Conservation (phyloP, 345 rosid genomes). For the Erucastrum elatum region DNA sequence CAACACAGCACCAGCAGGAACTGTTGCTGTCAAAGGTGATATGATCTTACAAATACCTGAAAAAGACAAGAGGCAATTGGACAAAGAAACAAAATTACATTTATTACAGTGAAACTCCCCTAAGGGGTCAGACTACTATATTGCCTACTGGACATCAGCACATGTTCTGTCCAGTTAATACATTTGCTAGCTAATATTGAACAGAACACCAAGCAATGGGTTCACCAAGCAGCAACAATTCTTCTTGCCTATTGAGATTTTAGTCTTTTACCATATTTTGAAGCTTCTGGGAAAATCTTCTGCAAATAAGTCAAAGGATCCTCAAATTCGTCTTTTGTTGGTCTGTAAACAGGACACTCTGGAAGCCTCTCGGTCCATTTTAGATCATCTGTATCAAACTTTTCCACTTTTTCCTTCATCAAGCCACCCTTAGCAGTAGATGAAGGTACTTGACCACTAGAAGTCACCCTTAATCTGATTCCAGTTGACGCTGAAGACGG, state of each 20-base stretch:
- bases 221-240: background rate
- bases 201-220: background rate
- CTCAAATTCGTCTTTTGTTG: slow-evolving; percentile 90
- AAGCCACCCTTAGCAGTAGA: slow-evolving; percentile 52
- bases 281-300: slow-evolving; percentile 93
- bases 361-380: slow-evolving; percentile 89
- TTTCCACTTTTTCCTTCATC: slow-evolving; percentile 66
- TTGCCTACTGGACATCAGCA: background rate
- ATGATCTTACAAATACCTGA: slow-evolving; percentile 94
- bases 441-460: slow-evolving; percentile 43
- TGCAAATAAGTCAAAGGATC: slow-evolving; percentile 92
- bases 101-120: background rate
- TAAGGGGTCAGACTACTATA: background rate
- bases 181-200: background rate
- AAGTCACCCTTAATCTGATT: slow-evolving; percentile 57
- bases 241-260: slow-evolving; percentile 5
- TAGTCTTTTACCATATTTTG: slow-evolving; percentile 67
- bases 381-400: slow-evolving; percentile 64
- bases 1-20: slow-evolving; percentile 92
- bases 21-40: slow-evolving; percentile 81
- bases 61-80: background rate
- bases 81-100: background rate
- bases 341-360: slow-evolving; percentile 94
- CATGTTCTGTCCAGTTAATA: background rate
- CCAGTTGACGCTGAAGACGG: slow-evolving; percentile 70